Evolutionary conservation across 2,329 filamentous ascomycete genomes (phyloP), one percentile per base, ranked within the genome.

Genomic region (Phyllosticta citrichinensis): DNA sequence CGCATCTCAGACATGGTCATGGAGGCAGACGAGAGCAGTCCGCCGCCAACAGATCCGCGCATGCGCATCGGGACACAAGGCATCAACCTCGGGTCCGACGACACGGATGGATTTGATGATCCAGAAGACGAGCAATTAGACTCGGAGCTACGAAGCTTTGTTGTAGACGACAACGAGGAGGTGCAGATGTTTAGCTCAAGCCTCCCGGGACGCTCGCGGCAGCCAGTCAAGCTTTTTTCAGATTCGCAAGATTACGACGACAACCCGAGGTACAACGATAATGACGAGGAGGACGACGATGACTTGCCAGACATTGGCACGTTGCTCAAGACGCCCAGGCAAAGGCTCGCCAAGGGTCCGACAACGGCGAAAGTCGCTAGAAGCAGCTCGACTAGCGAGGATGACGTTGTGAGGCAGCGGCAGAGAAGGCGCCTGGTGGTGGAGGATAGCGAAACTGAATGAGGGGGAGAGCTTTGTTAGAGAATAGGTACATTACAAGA

Each of bases 101-200:
- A 79, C 60, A 79, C 77, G 0, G 67, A 72, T 24, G 76, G 74
- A 30, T 68, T 66, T 6, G 68, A 71, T 20, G 69, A 70, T 24
- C 73, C 77, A 22, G 74, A 75, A 20, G 74, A 71, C 24, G 71
- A 76, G 52, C 70, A 73, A 50, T 61, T 71, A 4, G 76, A 79
- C 62, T 79, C 76, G 5, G 77, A 80, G 54, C 71, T 79, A 4
- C 68, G 70, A 10, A 75, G 73, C 58, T 80, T 80, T 64, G 73
- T 80, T 54, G 77, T 73, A 0, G 74, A 73, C 30, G 74, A 74
- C n/a, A 75, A 76, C 27, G 74, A 76, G 30, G 69, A 74, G 5
- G 65, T 73, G 9, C 64, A 63, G 50, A 59, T 27, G 14, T 47
- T 52, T 52, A 62, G 60, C 52, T 62, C 60, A 24, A 57, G 55